Base-by-base conservation (phyloP, 2,329 filamentous ascomycete genomes). In the Balansia obtecta region DNA sequence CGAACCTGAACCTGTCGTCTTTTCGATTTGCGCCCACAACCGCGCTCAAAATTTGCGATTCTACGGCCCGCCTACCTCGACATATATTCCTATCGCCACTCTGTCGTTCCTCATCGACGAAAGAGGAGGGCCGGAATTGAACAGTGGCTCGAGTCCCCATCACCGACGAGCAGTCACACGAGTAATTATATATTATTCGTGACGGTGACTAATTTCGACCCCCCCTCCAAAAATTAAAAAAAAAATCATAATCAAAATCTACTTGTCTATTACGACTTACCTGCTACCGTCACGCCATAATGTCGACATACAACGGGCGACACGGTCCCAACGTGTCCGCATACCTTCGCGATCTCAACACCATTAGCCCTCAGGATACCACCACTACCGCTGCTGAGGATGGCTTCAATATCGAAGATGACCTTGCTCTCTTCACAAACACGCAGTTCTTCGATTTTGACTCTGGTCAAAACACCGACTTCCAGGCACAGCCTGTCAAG, bases 301-400 rank as follows among this genome's bases (percentile, higher is more conserved):
- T 89, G 85, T 81, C 86, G 65, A 77, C 74, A 65, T 89, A 82
- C 76, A 82, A 77, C 68, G 84, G 83, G 63, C 85, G 88, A 55
- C 82, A 85, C 63, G 86, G 80, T 60, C 85, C 87, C 62, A 95
- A 95, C 67, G 86, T 95, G 69, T 89, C 88, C 63, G 85, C 89
- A 63, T 95, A 93, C 71, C 77, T 96, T 57, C 85, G 87, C 61
- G 85, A 90, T 58, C 75, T 96, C 61, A 95, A 95, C 72, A 79
- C 82, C 54, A 73, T 84, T 54, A 80, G 82, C 59, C 78, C 85
- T 49, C 74, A 83, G 54, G 77, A 73, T 48, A 58, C 58, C 52
- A 60, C 73, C 22, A 64, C 76, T 27, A 16, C 43, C 22, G 64
- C 76, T 30, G 45, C 51, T 9, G 75, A 83, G 53, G 79, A 85